Evolutionary conservation across 495 filamentous ascomycete genomes (phyloP).

Genomic region (Delitschia confertaspora): DNA sequence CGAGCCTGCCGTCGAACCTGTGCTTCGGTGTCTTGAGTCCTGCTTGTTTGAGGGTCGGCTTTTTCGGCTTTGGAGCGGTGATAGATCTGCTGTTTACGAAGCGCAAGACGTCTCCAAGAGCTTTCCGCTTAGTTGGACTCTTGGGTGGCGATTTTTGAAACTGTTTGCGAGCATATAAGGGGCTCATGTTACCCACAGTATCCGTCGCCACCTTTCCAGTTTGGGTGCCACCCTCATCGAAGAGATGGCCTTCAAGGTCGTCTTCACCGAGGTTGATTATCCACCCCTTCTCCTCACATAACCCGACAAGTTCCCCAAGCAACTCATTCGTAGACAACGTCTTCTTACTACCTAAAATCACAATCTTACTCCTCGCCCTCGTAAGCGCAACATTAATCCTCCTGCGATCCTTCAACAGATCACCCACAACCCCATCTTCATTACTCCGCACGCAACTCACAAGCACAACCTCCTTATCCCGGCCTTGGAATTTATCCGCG

Average conservation of each 20-base stretch:
- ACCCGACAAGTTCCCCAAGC: conserved; percentile 58
- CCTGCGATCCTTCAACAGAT: conserved; percentile 83
- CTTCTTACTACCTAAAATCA: conserved; percentile 70
- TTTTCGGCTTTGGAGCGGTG: no score
- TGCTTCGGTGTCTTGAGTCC: no score
- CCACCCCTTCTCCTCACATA: conserved; percentile 70
- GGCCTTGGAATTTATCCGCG: conserved; percentile 89
- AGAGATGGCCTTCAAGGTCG: conserved; percentile 60
- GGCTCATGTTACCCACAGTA: no score
- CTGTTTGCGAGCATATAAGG: no score
- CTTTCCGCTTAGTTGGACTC: no score
- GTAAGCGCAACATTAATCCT: conserved; percentile 94
- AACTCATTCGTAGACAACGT: conserved; percentile 72
- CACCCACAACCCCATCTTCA: conserved; percentile 66
- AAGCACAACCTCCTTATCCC: conserved; percentile 87
- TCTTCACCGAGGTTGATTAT: conserved; percentile 56
- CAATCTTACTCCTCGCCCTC: conserved; percentile 76
- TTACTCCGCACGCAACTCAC: conserved; percentile 83
- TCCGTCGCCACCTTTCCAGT: conserved; percentile 2
- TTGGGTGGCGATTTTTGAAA: no score
- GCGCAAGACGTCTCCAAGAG: no score
- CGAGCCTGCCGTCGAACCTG: no score
- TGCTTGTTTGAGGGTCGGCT: no score
- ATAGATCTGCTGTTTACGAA: no score
- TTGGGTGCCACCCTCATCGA: conserved; percentile 45